Percentiles rank a stretch among this genome's conserved stretches.
These are phyloP conservation scores for Tulasnella sp. DNA, from an alignment of 768 basidiomycete genomes.

Conservation along the genomic window DNA sequence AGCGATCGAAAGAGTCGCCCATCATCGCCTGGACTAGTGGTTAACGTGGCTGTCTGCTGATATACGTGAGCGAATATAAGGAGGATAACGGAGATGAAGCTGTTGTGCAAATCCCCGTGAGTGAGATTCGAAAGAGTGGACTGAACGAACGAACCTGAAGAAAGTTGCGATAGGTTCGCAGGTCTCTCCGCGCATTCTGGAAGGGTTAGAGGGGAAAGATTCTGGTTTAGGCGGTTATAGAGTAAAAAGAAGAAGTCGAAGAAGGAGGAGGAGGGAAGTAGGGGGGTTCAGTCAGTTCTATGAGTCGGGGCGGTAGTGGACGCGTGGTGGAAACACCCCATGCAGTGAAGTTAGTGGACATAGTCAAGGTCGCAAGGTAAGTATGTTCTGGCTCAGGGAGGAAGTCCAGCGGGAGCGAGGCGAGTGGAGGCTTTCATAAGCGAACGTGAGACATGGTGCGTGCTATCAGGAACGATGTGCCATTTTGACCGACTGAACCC, in stretches of 20 bases:
- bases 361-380: no score
- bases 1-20: not conserved
- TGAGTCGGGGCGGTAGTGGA: not conserved
- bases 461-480: no score
- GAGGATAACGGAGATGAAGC: slow-evolving; percentile 20
- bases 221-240: not conserved
- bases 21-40: not conserved
- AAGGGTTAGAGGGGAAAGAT: not conserved
- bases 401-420: no score
- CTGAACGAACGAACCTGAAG: slow-evolving; percentile 17
- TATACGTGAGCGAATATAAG: slow-evolving; percentile 24
- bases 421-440: no score
- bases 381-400: no score
- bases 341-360: no score
- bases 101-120: slow-evolving; percentile 2
- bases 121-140: not conserved
- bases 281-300: not conserved
- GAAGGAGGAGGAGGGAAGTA: not conserved
- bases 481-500: no score
- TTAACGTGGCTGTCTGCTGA: not conserved
- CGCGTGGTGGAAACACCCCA: slow-evolving; percentile 1
- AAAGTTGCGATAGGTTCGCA: slow-evolving; percentile 18
- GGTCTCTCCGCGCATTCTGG: slow-evolving; percentile 15
- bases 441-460: no score
- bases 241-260: not conserved